Evolutionary conservation across 768 basidiomycete species (phyloP).

Genomic region (Calocybe indica): DNA sequence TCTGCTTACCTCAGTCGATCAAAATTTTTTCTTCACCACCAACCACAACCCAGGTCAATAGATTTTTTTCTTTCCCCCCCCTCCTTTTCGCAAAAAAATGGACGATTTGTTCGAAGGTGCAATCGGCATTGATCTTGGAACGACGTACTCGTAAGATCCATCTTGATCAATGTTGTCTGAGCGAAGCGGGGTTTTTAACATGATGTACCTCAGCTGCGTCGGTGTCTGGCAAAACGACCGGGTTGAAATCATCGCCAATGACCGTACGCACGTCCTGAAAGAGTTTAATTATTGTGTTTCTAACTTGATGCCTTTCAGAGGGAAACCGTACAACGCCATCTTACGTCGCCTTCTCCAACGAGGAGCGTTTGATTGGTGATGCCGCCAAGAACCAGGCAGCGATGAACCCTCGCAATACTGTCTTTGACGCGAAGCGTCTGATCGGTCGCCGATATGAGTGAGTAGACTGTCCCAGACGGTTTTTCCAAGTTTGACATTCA

Average conservation of each 20-base stretch:
- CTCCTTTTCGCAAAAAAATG: slow-evolving; percentile 47
- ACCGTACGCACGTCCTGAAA: slow-evolving; percentile 54
- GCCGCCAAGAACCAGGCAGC: slow-evolving; percentile 98
- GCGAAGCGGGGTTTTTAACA: slow-evolving; percentile 14
- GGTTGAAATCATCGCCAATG: slow-evolving; percentile 98
- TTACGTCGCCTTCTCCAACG: slow-evolving; percentile 96
- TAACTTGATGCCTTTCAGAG: slow-evolving; percentile 42
- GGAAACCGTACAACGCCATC: slow-evolving; percentile 99
- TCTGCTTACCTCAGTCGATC: slow-evolving; percentile 53
- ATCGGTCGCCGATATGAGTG: slow-evolving; percentile 97
- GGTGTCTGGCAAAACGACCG: slow-evolving; percentile 99
- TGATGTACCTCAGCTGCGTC: slow-evolving; percentile 64
- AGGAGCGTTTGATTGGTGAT: slow-evolving; percentile 98
- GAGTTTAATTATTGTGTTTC: background rate
- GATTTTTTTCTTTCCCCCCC: slow-evolving; percentile 22
- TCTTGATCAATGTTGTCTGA: background rate
- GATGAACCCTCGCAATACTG: slow-evolving; percentile 99
- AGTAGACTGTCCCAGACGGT: slow-evolving; percentile 20
- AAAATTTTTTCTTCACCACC: slow-evolving; percentile 41
- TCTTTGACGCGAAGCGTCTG: slow-evolving; percentile 98
- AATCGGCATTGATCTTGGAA: slow-evolving; percentile 95
- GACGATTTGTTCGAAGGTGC: slow-evolving; percentile 95
- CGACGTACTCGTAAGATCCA: slow-evolving; percentile 80
- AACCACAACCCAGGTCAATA: slow-evolving; percentile 29
- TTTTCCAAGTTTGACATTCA: slow-evolving; percentile 7